Conservation (phyloP, 2,329 filamentous ascomycete genomes). For the Dryadomyces quercus-mongolicae region DNA sequence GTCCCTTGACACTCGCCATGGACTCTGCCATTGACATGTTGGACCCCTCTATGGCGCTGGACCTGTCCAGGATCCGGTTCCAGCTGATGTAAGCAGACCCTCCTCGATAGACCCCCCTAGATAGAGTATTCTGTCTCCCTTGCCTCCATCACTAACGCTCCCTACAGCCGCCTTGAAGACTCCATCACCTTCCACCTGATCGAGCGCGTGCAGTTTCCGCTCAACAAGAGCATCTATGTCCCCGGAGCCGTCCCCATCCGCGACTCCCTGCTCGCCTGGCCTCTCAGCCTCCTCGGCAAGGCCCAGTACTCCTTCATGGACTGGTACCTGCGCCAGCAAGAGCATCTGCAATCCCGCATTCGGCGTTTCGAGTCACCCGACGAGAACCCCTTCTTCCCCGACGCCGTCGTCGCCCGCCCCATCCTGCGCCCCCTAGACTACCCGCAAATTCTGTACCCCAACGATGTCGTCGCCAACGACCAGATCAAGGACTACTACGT, state of each 20-base stretch:
- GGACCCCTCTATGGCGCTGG: slow-evolving; percentile 73
- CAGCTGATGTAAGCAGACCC: slow-evolving; percentile 65
- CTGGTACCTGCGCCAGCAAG: slow-evolving; percentile 85
- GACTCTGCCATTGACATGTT: slow-evolving; percentile 82
- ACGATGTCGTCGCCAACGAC: slow-evolving; percentile 82
- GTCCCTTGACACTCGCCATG: slow-evolving; percentile 39
- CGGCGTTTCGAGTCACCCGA: slow-evolving; percentile 93
- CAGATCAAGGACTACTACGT: slow-evolving; percentile 81
- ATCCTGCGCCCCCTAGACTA: slow-evolving; percentile 84
- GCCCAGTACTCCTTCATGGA: slow-evolving; percentile 71
- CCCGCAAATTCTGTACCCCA: slow-evolving; percentile 74
- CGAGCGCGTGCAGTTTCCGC: slow-evolving; percentile 92
- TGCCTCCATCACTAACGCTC: not conserved
- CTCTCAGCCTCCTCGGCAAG: not conserved
- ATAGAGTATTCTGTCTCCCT: too few relatives aligned
- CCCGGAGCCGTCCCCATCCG: slow-evolving; percentile 73
- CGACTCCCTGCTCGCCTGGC: slow-evolving; percentile 18
- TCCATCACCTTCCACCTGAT: slow-evolving; percentile 96
- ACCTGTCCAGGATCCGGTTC: slow-evolving; percentile 84
- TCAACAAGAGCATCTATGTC: slow-evolving; percentile 78
- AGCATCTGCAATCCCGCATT: slow-evolving; percentile 82
- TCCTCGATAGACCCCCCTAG: too few relatives aligned
- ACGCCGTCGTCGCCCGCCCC: slow-evolving; percentile 56
- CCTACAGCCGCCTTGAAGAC: slow-evolving; percentile 76
- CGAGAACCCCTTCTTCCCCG: slow-evolving; percentile 94